phyloP scores from a whole-genome alignment of 345 rosid species.

The Hypericum perforatum region DNA sequence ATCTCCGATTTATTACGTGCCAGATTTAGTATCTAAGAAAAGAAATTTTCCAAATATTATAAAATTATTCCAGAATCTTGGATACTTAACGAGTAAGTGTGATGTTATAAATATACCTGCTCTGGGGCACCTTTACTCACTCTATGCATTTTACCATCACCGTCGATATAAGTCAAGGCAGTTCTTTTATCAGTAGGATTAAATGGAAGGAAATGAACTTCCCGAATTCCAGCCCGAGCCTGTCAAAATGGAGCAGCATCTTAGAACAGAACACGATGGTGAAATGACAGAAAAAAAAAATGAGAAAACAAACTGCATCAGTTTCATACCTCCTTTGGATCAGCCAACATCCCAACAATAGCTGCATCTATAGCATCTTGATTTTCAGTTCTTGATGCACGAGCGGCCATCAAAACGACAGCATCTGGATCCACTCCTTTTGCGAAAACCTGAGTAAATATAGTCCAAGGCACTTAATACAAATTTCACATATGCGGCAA shows the following conservation, averaged over 20 bases:
- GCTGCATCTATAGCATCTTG: slow-evolving; percentile 98
- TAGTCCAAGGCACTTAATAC: slow-evolving; percentile 15
- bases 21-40: slow-evolving; percentile 68
- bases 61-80: background rate
- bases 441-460: slow-evolving; percentile 55
- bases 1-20: slow-evolving; percentile 82
- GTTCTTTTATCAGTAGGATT: slow-evolving; percentile 98
- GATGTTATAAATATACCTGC: slow-evolving; percentile 57
- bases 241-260: slow-evolving; percentile 12
- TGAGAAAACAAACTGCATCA: slow-evolving; percentile 1
- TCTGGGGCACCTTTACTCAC: too few relatives aligned
- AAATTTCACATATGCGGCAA: background rate
- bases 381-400: slow-evolving; percentile 84
- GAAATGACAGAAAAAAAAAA: background rate
- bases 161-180: slow-evolving; percentile 73
- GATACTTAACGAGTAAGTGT: background rate
- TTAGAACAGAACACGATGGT: too few relatives aligned
- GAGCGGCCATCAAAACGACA: slow-evolving; percentile 93
- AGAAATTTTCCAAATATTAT: slow-evolving; percentile 11
- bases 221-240: slow-evolving; percentile 97
- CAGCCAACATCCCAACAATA: slow-evolving; percentile 92
- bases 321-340: slow-evolving; percentile 86
- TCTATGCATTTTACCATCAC: slow-evolving; percentile 78
- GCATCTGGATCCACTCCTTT: slow-evolving; percentile 86
- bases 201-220: slow-evolving; percentile 93